Base-by-base conservation (phyloP, 2,329 filamentous ascomycete species). In the Metarhizium album region DNA sequence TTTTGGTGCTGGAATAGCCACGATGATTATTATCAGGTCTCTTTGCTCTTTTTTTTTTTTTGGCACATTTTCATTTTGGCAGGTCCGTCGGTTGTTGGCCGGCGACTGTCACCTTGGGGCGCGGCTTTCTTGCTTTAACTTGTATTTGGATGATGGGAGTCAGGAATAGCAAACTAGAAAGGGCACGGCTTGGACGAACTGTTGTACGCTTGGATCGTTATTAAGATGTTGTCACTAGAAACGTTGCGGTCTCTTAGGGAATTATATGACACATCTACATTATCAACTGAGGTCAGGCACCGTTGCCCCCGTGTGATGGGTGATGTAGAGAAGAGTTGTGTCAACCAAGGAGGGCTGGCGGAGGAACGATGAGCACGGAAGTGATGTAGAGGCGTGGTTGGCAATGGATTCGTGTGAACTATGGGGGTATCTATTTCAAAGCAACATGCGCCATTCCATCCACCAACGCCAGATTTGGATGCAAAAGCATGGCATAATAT, bases 161-260 rank as follows among this genome's bases (percentile, higher is more conserved):
- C 47, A 29, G 42, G 46, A 48, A 20, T 48, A 45, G 50, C 49
- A 47, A 40, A 45, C 27, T 43, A 38, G 40, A 33, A 29, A 8
- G 31, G 49, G 37, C 45, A 22, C 40, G 31, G 42, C 40, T 45
- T 52, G 46, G 23, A 48, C 23, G 40, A 48, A 40, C 6, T 48
- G 29, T 45, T 52, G 46, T 48, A 45, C n/a, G 42, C 42, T 52
- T 52, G 40, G 46, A 52, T 52, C 24, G 50, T 38, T 45, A 29
- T 46, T 8, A 18, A 40, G 20, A 42, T 18, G 40, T 35, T 22
- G 16, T 20, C 3, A 37, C 14, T 31, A 9, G 14, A 31, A 45
- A 37, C 22, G 18, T 37, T 23, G 11, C 14, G 16, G 42, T 20
- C 9, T 45, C 9, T 16, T 20, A 29, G 22, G 18, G 29, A 50